A percentile compares a stretch with the other conserved stretches of the same genome.
phyloP scores from a whole-genome alignment of 2,329 filamentous ascomycete species.

The Sodiomyces alkalinus region DNA sequence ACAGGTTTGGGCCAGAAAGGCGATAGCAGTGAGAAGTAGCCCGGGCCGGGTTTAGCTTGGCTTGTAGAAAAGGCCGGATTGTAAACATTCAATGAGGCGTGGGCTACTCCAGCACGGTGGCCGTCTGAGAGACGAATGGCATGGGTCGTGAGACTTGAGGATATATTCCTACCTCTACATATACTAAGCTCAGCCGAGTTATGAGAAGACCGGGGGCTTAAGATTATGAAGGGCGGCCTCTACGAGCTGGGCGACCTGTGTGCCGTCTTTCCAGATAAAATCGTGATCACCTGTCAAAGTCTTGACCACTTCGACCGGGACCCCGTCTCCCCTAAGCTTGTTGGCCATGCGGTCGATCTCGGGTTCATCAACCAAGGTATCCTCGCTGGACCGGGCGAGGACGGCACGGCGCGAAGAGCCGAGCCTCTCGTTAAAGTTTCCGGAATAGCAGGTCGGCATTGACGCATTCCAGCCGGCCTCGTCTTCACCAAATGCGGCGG shows the following conservation, averaged over 20 bases:
- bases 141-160: too few species aligned
- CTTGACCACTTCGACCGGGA: constrained; percentile 15
- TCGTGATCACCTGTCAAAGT: constrained; percentile 46
- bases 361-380: constrained; percentile 35
- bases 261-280: constrained; percentile 45
- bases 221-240: constrained; percentile 2
- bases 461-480: constrained; percentile 33
- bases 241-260: constrained; percentile 35
- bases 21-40: too few species aligned
- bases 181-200: too few species aligned
- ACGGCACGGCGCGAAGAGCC: constrained; percentile 16
- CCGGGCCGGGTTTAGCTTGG: too few species aligned
- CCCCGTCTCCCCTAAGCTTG: constrained; percentile 24
- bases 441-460: constrained; percentile 33
- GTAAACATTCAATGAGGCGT: too few species aligned
- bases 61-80: too few species aligned
- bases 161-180: too few species aligned
- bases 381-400: constrained; percentile 29
- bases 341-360: constrained; percentile 43
- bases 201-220: too few species aligned
- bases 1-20: constrained; percentile 29
- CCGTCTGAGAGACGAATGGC: too few species aligned
- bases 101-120: too few species aligned
- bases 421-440: constrained; percentile 26
- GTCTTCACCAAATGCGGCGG: constrained; percentile 43